These are phyloP conservation scores for Pseudopyricularia cyperi DNA, from an alignment of 2,329 filamentous ascomycete genomes.

Conservation along the genomic window DNA sequence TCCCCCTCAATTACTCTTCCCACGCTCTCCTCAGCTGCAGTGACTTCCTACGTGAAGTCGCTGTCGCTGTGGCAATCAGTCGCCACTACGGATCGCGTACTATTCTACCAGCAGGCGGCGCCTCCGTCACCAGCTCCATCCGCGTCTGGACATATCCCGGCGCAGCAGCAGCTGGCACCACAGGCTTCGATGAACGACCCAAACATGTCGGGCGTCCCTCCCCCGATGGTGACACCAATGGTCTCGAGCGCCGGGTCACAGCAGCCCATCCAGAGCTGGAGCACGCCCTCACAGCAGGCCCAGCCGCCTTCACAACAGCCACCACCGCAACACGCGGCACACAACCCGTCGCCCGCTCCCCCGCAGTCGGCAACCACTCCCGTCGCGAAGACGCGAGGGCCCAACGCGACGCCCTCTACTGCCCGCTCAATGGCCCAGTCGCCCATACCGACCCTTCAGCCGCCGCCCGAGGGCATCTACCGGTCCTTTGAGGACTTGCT, in stretches of 20 bases:
- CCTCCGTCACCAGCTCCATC: slow-evolving; percentile 3
- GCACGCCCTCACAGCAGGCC: slow-evolving; percentile 7
- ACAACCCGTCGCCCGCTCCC: slow-evolving; percentile 7
- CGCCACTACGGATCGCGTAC: slow-evolving; percentile 4
- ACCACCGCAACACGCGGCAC: slow-evolving; percentile 6
- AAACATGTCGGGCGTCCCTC: slow-evolving; percentile 1
- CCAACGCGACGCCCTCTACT: slow-evolving; percentile 10
- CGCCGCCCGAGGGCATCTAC: slow-evolving; percentile 48
- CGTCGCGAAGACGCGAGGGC: slow-evolving; percentile 2
- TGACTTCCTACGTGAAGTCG: neutral
- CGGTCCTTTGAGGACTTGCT: slow-evolving; percentile 46
- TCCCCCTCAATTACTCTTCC: neutral
- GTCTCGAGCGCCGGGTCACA: slow-evolving; percentile 6
- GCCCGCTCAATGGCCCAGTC: slow-evolving; percentile 19
- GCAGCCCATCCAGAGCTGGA: slow-evolving; percentile 11
- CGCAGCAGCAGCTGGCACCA: slow-evolving; percentile 1
- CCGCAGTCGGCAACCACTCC: slow-evolving; percentile 4
- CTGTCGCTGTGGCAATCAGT: slow-evolving; percentile 3
- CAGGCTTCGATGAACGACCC: slow-evolving; percentile 1
- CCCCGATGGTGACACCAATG: neutral
- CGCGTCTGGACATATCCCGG: slow-evolving; percentile 1
- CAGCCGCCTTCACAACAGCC: slow-evolving; percentile 7
- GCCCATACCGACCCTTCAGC: slow-evolving; percentile 30
- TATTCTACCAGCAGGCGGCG: slow-evolving; percentile 3
- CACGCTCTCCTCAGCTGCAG: slow-evolving; percentile 1